Conservation (phyloP, 768 basidiomycete genomes). For the Cubamyces sp. region DNA sequence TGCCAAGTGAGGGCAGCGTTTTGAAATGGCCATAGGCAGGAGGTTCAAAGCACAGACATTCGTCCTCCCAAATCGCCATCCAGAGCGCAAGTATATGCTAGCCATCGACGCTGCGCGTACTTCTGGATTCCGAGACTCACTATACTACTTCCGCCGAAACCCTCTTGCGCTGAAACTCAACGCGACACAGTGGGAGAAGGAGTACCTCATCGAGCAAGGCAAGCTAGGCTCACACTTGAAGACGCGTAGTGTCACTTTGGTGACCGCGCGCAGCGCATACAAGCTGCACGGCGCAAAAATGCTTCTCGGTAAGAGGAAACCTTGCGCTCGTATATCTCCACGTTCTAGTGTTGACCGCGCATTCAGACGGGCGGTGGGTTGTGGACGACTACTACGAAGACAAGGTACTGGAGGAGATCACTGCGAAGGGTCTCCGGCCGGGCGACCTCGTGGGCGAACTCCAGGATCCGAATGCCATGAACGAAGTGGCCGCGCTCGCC, state of each 20-base stretch:
- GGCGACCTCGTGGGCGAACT: slow-evolving; percentile 85
- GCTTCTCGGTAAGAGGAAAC: slow-evolving; percentile 65
- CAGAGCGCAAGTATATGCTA: slow-evolving; percentile 87
- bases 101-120: slow-evolving; percentile 97
- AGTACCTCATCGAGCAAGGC: slow-evolving; percentile 85
- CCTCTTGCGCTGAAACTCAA: slow-evolving; percentile 88
- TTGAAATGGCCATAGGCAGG: slow-evolving; percentile 57
- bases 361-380: slow-evolving; percentile 86
- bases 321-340: neutral
- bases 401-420: slow-evolving; percentile 74
- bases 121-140: slow-evolving; percentile 93
- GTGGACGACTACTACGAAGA: slow-evolving; percentile 97
- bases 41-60: slow-evolving; percentile 91
- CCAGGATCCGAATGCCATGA: slow-evolving; percentile 63
- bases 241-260: slow-evolving; percentile 90
- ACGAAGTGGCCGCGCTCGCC: slow-evolving; percentile 47
- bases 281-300: slow-evolving; percentile 94
- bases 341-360: neutral
- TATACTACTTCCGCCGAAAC: slow-evolving; percentile 97
- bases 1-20: neutral
- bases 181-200: slow-evolving; percentile 89
- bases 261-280: slow-evolving; percentile 90
- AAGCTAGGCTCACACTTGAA: slow-evolving; percentile 88
- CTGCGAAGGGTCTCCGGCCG: slow-evolving; percentile 79
- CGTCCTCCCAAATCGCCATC: slow-evolving; percentile 80